Conservation (phyloP, 2,329 filamentous ascomycete genomes). For the Epichloe bromicola region DNA sequence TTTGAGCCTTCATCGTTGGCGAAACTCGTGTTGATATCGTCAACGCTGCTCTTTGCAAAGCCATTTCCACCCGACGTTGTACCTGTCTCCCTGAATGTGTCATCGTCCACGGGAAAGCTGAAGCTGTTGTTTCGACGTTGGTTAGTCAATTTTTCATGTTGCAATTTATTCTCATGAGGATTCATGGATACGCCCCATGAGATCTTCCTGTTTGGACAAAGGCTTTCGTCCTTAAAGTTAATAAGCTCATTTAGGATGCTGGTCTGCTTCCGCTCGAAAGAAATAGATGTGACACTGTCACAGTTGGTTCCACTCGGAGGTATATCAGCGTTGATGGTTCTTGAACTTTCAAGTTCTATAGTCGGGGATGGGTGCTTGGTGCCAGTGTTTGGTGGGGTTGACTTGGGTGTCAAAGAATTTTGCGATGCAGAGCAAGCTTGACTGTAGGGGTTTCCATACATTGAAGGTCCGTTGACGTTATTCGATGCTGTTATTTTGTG, state of each 20-base stretch:
- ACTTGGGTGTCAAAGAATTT: constrained; percentile 8
- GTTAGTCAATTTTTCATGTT: constrained; percentile 19
- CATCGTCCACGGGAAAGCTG: constrained; percentile 31
- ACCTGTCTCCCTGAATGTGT: constrained; percentile 22
- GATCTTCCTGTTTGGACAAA: neutral
- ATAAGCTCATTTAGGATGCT: constrained; percentile 25
- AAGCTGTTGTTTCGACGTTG: constrained; percentile 31
- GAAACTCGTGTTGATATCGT: constrained; percentile 51
- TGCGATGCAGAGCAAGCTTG: neutral
- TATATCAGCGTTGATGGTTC: neutral
- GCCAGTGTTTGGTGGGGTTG: constrained; percentile 5
- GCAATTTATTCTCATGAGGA: neutral
- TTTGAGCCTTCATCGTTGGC: constrained; percentile 32
- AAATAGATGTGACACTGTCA: constrained; percentile 15
- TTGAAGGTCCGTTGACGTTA: constrained; percentile 24
- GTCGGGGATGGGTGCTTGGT: neutral
- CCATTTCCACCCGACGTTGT: constrained; percentile 12
- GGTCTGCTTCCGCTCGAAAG: constrained; percentile 29
- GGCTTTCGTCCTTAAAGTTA: constrained; percentile 13
- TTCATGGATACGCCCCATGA: neutral
- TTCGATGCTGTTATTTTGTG: constrained; percentile 1
- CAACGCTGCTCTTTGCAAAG: constrained; percentile 38
- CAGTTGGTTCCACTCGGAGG: constrained; percentile 21
- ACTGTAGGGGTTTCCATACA: constrained; percentile 27
- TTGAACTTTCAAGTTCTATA: constrained; percentile 7